A percentile compares a stretch with the other conserved stretches of the same genome.
phyloP scores from a whole-genome alignment of 1,139 yeast genomes.

The Pneumocystis jirovecii region DNA sequence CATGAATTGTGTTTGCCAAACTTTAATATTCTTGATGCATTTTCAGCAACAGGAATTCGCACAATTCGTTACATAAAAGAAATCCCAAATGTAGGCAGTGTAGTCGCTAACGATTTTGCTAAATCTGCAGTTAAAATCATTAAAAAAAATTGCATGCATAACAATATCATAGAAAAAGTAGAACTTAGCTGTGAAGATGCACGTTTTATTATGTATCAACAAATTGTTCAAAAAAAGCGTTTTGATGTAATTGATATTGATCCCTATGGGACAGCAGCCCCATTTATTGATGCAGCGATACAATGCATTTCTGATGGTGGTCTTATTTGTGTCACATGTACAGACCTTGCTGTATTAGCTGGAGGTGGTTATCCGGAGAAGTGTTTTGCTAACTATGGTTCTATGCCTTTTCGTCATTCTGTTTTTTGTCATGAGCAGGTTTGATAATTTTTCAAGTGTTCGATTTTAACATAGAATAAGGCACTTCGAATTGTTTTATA shows the following conservation, averaged over 20 bases:
- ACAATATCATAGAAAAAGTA: slow-evolving; percentile 41
- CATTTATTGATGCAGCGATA: slow-evolving; percentile 81
- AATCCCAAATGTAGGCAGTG: slow-evolving; percentile 52
- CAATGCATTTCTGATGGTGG: slow-evolving; percentile 75
- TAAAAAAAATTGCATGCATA: slow-evolving; percentile 51
- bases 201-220: slow-evolving; percentile 54
- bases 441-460: not conserved
- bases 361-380: slow-evolving; percentile 95
- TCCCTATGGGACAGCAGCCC: slow-evolving; percentile 95
- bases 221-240: slow-evolving; percentile 28
- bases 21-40: slow-evolving; percentile 67
- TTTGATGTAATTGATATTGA: slow-evolving; percentile 86
- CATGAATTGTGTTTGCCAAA: slow-evolving; percentile 25
- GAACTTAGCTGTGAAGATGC: slow-evolving; percentile 75
- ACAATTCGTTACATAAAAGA: slow-evolving; percentile 89
- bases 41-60: slow-evolving; percentile 87
- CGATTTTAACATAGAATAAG: not conserved
- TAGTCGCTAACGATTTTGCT: slow-evolving; percentile 80
- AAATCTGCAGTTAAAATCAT: slow-evolving; percentile 80
- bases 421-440: slow-evolving; percentile 79
- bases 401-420: slow-evolving; percentile 51
- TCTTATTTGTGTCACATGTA: slow-evolving; percentile 74
- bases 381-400: slow-evolving; percentile 92
- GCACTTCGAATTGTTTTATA: slow-evolving; percentile 74
- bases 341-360: slow-evolving; percentile 89